Conservation (phyloP, 192 early-diverging fungal genomes). For the Umbelopsis isabellina region DNA sequence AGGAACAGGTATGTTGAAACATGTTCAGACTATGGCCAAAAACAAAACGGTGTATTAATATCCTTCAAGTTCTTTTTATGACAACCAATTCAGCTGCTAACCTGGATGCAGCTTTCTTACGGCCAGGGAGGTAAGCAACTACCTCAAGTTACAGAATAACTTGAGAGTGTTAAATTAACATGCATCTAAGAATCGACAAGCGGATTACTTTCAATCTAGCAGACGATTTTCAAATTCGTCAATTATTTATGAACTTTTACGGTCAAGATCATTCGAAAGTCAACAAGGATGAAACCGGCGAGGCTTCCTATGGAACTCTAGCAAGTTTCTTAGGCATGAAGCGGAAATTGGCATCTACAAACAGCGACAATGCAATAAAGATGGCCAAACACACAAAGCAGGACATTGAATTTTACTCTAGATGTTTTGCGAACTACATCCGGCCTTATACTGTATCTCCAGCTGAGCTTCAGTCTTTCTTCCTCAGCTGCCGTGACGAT, state of each 20-base stretch:
- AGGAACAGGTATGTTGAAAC: not conserved
- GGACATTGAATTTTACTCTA: conserved; percentile 6
- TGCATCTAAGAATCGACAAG: not conserved
- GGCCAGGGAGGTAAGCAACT: not conserved
- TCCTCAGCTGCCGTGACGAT: not conserved
- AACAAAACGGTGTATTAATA: not conserved
- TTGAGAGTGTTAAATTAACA: not conserved
- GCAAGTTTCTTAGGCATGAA: conserved; percentile 11
- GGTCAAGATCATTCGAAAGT: not conserved
- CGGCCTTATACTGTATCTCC: conserved; percentile 6
- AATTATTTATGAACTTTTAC: conserved; percentile 9
- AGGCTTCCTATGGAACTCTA: not conserved
- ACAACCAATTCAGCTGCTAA: not conserved
- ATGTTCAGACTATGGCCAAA: too few species aligned
- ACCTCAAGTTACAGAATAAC: too few species aligned
- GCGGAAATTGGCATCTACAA: not conserved
- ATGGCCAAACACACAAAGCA: not conserved
- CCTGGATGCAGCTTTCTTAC: conserved; percentile 11
- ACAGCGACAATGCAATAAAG: not conserved
- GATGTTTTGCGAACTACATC: conserved; percentile 15
- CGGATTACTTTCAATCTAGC: not conserved
- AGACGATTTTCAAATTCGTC: conserved; percentile 18
- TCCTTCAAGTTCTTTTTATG: not conserved
- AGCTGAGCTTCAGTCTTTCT: conserved; percentile 9
- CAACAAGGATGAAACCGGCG: not conserved